Base-by-base conservation (phyloP, 495 filamentous ascomycete genomes). In the Antarctomyces pellizariae region DNA sequence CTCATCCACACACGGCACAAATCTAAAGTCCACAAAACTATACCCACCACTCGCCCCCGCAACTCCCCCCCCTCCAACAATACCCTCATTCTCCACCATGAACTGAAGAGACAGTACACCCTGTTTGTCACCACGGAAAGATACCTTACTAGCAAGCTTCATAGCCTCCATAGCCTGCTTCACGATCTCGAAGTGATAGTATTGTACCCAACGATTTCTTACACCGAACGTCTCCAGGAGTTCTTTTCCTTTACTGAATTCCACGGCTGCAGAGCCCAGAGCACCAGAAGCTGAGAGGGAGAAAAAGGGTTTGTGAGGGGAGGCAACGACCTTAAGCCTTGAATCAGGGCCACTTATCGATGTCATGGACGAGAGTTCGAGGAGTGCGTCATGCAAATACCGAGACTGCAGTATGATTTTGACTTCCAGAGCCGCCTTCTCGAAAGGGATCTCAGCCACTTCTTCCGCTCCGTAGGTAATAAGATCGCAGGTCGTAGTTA, bases 51-150 rank as follows among this genome's bases (percentile, higher is more conserved):
- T n/a, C n/a, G n/a, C n/a, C n/a, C n/a, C n/a, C n/a, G 41, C 47
- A 1, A 41, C 36, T 5, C 37, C 36, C 27, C 38, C 39, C 25
- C 42, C 44, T 4, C 41, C 42, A 15, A 42, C 34, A 7, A 47
- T 51, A 29, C 64, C 63, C 31, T 71, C 66, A 8, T 75, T 49
- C 44, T 91, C 79, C 18, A 97, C 71, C 80, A 97, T 89, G 38
- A 97, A 91, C 47, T 97, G 86, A 42, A 95, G 52, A 46, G 78
- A 93, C 34, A 97, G 47, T 9, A 95, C 83, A 0, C 86, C 86
- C 45, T 80, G 72, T 7, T 60, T 54, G 53, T 97, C 86, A 4
- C 75, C 68, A 4, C 86, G 57, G 32, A 97, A 64, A 43, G 82
- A 91, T 13, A 93, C 84, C 47, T 93, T 97, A 30, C 60, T 77